A percentile compares a stretch with the other conserved stretches of the same genome.
Conservation (phyloP, 768 basidiomycete genomes). For the Boletus rubescentipes region DNA sequence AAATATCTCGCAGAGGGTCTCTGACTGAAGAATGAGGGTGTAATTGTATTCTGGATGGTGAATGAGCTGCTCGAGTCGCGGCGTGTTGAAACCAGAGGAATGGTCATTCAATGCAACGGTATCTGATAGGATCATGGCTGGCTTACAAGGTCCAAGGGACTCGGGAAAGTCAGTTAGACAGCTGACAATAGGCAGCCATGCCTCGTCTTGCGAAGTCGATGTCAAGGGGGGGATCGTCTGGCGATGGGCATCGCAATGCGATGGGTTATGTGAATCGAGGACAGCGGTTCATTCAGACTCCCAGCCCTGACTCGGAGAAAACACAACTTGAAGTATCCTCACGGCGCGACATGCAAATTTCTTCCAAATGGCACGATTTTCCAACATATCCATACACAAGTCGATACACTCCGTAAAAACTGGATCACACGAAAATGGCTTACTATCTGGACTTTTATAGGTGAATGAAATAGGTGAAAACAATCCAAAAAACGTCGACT, state of each 20-base stretch:
- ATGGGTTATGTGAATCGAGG: conserved; percentile 30
- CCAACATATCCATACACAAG: too few species aligned
- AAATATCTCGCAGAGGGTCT: conserved; percentile 43
- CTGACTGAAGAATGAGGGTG: conserved; percentile 84
- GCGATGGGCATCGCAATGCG: conserved; percentile 11
- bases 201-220: conserved; percentile 4
- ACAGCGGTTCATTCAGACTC: conserved; percentile 11
- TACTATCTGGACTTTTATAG: too few species aligned
- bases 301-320: too few species aligned
- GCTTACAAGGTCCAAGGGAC: conserved; percentile 44
- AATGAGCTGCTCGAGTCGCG: conserved; percentile 66
- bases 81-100: conserved; percentile 66
- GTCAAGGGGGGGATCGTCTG: conserved; percentile 1
- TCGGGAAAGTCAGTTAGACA: conserved; percentile 45
- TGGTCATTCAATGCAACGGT: background rate
- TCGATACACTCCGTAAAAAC: too few species aligned
- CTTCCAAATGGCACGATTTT: too few species aligned
- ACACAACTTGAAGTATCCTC: too few species aligned
- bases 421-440: too few species aligned
- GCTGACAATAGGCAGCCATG: conserved; percentile 36
- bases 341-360: too few species aligned
- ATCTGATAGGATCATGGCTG: background rate
- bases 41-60: conserved; percentile 94
- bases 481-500: too few species aligned
- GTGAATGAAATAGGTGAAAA: too few species aligned